Evolutionary conservation across 768 basidiomycete genomes (phyloP).

Genomic region (Russula abietina): DNA sequence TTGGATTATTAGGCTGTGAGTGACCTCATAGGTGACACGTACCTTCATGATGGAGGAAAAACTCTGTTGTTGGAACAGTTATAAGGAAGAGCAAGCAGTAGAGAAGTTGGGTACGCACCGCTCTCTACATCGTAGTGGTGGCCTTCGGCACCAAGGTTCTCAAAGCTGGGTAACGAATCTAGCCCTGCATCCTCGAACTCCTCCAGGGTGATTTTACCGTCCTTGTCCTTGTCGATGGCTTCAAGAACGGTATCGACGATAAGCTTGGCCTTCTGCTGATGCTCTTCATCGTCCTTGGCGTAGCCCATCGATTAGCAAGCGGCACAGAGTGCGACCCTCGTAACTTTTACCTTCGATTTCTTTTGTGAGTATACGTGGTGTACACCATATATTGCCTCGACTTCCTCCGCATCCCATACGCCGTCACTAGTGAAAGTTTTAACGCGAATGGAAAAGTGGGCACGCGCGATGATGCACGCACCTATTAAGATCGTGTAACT

Average conservation of each 20-base stretch:
- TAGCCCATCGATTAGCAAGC: neutral
- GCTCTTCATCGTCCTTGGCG: constrained; percentile 62
- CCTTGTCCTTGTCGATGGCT: constrained; percentile 64
- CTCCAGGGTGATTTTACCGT: constrained; percentile 60
- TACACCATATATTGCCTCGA: constrained; percentile 94
- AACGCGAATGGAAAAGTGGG: constrained; percentile 3
- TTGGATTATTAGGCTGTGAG: constrained; percentile 3
- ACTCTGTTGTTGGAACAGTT: constrained; percentile 44
- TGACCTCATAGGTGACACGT: constrained; percentile 19
- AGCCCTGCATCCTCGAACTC: constrained; percentile 72
- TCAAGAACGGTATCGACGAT: constrained; percentile 69
- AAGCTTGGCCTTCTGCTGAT: constrained; percentile 73
- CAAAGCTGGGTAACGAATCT: constrained; percentile 76
- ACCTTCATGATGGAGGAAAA: constrained; percentile 98
- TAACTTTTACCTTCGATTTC: constrained; percentile 68
- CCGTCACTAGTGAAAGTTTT: constrained; percentile 51
- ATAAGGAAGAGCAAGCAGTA: constrained; percentile 8
- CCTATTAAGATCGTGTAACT: constrained; percentile 89
- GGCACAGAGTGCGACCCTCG: neutral
- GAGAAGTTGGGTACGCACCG: constrained; percentile 43
- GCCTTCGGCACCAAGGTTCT: constrained; percentile 78
- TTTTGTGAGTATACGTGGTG: constrained; percentile 87
- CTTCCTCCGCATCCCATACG: constrained; percentile 76
- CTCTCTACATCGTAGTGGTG: constrained; percentile 92
- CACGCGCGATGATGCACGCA: constrained; percentile 30